Evolutionary conservation across 1,284 basidiomycete genomes (phyloP), one percentile per base, ranked within the genome.

Genomic region (Trametes polyzona): DNA sequence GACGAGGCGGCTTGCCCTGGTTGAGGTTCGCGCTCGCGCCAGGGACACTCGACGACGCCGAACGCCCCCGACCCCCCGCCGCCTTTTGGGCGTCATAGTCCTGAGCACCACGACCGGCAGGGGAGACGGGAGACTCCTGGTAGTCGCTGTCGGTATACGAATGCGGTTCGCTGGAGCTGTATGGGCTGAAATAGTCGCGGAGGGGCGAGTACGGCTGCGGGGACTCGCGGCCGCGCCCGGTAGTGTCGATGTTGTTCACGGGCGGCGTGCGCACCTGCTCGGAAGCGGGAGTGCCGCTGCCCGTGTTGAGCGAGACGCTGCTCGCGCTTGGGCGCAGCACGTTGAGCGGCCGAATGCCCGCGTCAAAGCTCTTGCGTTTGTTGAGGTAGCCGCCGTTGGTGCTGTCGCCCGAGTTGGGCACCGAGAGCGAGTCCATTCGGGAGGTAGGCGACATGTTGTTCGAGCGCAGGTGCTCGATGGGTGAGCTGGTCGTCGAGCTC

Each of bases 301-400:
- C 52, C 17, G 55, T 48, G 48, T 61, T 66, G 17, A 67, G 59
- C 30, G 66, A 67, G 40, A 59, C 53, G 44, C 57, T 58, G 48
- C 65, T 67, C 23, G 60, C 53, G 32, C 59, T 58, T 6, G 62
- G 35, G 14, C 66, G 63, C 58, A 80, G 71, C n/a, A 79, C 70
- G 61, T 83, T 77, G 43, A 83, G 71, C 7, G 82, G 81, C 23
- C 80, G 78, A 19, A 82, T 73, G 39, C 83, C 79, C 55, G 84
- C 83, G 59, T 88, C 86, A 57, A 81, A 84, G 63, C 83, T 87
- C 64, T 79, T 83, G 42, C 83, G 75, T 36, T 82, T 77, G 43
- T 70, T 75, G 58, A 72, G 65, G 33, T 56, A 51, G 41, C 63
- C 58, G 42, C 46, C 47, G 37, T 52, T 59, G 14, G 56, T 24